A percentile compares a stretch with the other conserved stretches of the same genome.
Evolutionary conservation across 495 filamentous ascomycete species (phyloP).

Genomic region (Neurospora intermedia): DNA sequence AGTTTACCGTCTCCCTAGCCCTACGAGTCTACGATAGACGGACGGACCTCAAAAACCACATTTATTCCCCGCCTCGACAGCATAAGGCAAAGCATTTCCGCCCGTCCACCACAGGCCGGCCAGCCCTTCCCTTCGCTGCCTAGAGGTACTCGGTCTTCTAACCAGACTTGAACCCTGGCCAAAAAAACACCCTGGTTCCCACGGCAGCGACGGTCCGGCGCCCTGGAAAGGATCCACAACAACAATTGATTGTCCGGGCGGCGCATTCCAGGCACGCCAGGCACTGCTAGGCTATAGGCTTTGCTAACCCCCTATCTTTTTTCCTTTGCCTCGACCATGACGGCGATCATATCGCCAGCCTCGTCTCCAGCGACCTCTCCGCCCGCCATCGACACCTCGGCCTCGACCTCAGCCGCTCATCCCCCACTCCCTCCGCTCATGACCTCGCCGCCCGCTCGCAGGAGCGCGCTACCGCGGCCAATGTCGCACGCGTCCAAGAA

Average conservation of each 20-base stretch:
- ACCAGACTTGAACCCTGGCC: not conserved
- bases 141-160: not conserved
- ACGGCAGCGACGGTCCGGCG: not conserved
- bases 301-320: not conserved
- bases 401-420: slow-evolving; percentile 41
- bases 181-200: not conserved
- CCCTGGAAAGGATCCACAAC: not conserved
- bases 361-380: slow-evolving; percentile 43
- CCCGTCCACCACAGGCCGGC: not conserved
- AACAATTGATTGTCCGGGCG: not conserved
- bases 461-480: slow-evolving; percentile 50
- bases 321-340: slow-evolving; percentile 26
- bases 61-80: not conserved
- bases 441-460: slow-evolving; percentile 46
- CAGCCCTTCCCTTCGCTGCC: not conserved
- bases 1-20: not conserved
- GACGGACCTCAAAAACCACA: not conserved
- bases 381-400: slow-evolving; percentile 41
- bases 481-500: slow-evolving; percentile 62
- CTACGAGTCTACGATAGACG: not conserved
- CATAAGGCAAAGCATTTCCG: not conserved
- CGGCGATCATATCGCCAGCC: slow-evolving; percentile 48
- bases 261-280: not conserved
- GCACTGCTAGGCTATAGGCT: not conserved
- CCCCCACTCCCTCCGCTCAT: slow-evolving; percentile 54